Percentiles rank a stretch among this genome's conserved stretches.
Conservation (phyloP, 1,284 basidiomycete species). For the Ceratobasidium sp. region DNA sequence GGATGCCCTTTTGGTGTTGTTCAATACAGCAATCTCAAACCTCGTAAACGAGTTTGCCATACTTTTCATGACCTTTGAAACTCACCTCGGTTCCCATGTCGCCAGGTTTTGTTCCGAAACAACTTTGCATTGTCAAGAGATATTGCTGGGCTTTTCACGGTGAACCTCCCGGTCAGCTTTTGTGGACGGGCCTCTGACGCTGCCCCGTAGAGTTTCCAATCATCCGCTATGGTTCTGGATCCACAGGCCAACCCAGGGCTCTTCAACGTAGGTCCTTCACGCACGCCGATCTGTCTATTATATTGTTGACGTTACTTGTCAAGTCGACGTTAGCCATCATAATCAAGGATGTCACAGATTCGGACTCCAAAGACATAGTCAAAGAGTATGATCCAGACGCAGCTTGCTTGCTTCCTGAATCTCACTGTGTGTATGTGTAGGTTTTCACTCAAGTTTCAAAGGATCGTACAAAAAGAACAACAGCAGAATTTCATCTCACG, state of each 20-base stretch:
- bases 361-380: constrained; percentile 66
- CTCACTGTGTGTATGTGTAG: constrained; percentile 52
- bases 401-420: not conserved
- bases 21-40: constrained; percentile 71
- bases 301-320: too few species aligned
- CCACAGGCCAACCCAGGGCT: constrained; percentile 67
- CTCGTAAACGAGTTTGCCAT: constrained; percentile 52
- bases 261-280: constrained; percentile 56
- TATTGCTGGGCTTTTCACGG: constrained; percentile 65
- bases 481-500: constrained; percentile 70
- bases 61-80: not conserved
- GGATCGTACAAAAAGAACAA: constrained; percentile 69
- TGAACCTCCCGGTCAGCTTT: not conserved
- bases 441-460: constrained; percentile 65
- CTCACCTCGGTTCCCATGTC: not conserved
- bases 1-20: constrained; percentile 71
- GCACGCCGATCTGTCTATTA: too few species aligned
- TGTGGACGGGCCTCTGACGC: constrained; percentile 47
- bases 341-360: constrained; percentile 73
- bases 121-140: constrained; percentile 48
- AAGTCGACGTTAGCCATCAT: constrained; percentile 68
- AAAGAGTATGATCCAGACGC: constrained; percentile 52
- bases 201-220: constrained; percentile 68
- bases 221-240: constrained; percentile 68
- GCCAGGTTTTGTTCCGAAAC: constrained; percentile 61